These are phyloP conservation scores for Cordyceps pruinosa DNA, from an alignment of 2,329 filamentous ascomycete species.

Conservation along the genomic window DNA sequence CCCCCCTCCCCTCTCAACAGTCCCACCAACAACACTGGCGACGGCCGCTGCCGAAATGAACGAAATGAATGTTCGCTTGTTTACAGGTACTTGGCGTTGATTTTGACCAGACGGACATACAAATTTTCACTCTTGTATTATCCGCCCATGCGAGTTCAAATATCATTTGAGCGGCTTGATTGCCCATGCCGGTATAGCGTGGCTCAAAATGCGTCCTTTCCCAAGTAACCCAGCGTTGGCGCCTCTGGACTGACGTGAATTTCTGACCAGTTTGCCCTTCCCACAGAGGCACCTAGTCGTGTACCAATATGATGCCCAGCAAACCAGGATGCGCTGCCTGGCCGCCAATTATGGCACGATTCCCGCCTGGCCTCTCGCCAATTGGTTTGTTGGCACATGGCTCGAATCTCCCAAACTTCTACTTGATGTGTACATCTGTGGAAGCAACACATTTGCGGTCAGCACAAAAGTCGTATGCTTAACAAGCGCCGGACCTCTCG, in stretches of 20 bases:
- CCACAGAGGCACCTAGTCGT: neutral
- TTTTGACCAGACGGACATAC: too few relatives aligned
- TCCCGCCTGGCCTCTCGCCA: neutral
- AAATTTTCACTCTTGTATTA: too few relatives aligned
- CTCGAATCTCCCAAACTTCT: neutral
- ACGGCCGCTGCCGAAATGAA: conserved; percentile 2
- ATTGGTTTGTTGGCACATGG: neutral
- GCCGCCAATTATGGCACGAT: too few relatives aligned
- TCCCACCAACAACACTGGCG: neutral
- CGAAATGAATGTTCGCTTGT: too few relatives aligned
- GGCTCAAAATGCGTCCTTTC: too few relatives aligned
- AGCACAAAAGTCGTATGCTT: neutral
- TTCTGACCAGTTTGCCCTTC: neutral
- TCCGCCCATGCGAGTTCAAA: too few relatives aligned
- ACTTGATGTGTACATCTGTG: neutral
- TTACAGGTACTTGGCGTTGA: neutral
- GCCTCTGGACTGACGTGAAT: neutral
- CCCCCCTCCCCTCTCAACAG: neutral
- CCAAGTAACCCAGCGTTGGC: neutral
- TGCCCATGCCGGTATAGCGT: neutral
- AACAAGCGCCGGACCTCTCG: neutral
- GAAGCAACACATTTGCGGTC: neutral
- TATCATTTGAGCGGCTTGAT: neutral
- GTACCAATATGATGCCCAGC: neutral
- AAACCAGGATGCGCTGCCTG: neutral